Base-by-base conservation (phyloP, 768 basidiomycete species). In the Hygrocybe punicea region DNA sequence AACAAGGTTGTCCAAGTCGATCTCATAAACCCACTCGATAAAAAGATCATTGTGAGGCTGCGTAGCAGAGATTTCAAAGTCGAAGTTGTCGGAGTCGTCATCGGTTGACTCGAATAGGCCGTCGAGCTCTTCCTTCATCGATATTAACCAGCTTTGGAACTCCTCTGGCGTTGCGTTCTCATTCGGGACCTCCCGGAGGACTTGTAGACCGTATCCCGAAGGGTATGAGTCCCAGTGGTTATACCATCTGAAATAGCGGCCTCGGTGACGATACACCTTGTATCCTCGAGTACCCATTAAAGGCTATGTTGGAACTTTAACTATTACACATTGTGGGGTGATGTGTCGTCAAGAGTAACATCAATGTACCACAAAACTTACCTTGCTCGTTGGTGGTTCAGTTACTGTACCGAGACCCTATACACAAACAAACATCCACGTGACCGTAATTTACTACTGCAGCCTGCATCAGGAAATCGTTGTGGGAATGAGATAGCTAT, bases 1-100 rank as follows among this genome's bases (percentile, higher is more conserved):
- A 13, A 65, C 63, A 21, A 62, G 59, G 33, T 67, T 58, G 57
- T 72, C 70, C 23, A 71, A 52, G 40, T 72, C 67, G 34, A 72
- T 63, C 45, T 60, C 60, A 44, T 71, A 72, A 13, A 64, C 51
- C 65, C 67, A 71, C 45, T 71, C 65, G 45, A 67, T 68, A 50
- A 60, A 52, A 6, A 63, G 16, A 42, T 66, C 63, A 40, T 67
- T 63, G 3, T 11, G 2, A 1, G 65, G 64, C 16, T 42, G 58
- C 17, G 44, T 33, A 14, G 45, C 11, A 4, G 24, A 36, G 13
- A 63, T 55, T 11, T 34, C 10, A 40, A 49, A 44, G 0, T 44
- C 21, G 29, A 39, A 40, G 1, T 29, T 21, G 16, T 39, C 23
- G 10, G 29, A 37, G 1, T 50, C 51, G 24, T 47, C 39, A 19